Evolutionary conservation across 2,329 filamentous ascomycete species (phyloP).

Genomic region (Hirsutella thompsonii): DNA sequence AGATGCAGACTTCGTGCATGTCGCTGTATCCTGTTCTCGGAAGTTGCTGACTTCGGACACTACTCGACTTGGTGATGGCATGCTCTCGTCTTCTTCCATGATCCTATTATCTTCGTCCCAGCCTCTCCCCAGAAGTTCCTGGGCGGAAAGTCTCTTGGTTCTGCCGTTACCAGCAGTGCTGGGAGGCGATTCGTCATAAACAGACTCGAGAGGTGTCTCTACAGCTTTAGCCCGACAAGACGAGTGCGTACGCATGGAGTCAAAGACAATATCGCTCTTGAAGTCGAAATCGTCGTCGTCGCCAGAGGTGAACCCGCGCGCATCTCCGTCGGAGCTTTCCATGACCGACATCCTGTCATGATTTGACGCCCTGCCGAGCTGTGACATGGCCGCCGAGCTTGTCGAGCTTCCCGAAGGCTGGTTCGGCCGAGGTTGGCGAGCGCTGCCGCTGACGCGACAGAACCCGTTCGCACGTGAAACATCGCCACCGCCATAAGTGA

Average conservation of each 20-base stretch:
- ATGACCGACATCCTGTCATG: slow-evolving; percentile 40
- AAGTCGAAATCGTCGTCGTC: slow-evolving; percentile 72
- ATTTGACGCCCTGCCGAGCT: slow-evolving; percentile 15
- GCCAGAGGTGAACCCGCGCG: slow-evolving; percentile 48
- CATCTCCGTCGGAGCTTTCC: slow-evolving; percentile 57
- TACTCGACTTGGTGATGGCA: slow-evolving; percentile 35
- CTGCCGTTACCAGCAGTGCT: slow-evolving; percentile 40
- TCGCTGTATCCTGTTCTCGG: too few species aligned
- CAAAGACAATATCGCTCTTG: slow-evolving; percentile 64
- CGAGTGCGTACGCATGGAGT: slow-evolving; percentile 60
- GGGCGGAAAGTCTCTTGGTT: slow-evolving; percentile 43
- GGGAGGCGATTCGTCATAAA: slow-evolving; percentile 69
- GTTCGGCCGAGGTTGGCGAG: slow-evolving; percentile 22
- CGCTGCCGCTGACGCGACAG: slow-evolving; percentile 20
- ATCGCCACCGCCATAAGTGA: slow-evolving; percentile 37
- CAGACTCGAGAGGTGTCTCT: slow-evolving; percentile 62
- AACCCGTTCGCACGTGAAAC: slow-evolving; percentile 20
- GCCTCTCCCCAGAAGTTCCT: slow-evolving; percentile 42
- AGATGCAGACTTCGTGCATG: slow-evolving; percentile 11
- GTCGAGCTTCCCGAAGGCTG: slow-evolving; percentile 29
- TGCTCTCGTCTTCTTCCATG: slow-evolving; percentile 48
- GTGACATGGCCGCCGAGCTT: slow-evolving; percentile 29
- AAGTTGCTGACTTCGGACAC: slow-evolving; percentile 14
- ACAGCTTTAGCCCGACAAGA: slow-evolving; percentile 53
- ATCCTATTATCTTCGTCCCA: slow-evolving; percentile 45